Evolutionary conservation across 2,329 filamentous ascomycete genomes (phyloP), one percentile per base, ranked within the genome.

Genomic region (Colletotrichum ledebouriae): DNA sequence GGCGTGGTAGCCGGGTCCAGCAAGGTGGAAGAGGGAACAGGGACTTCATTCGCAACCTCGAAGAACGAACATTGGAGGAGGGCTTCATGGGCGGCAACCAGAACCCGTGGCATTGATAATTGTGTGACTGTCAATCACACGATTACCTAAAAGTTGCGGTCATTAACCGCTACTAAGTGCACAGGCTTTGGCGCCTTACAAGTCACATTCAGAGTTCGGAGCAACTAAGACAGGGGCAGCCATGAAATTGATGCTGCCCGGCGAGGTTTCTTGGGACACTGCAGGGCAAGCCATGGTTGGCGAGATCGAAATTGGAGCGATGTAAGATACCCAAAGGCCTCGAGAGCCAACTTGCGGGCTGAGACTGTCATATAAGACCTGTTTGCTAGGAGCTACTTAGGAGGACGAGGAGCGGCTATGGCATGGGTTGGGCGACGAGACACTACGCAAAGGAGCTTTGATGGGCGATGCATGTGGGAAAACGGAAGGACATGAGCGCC

Each of bases 61-160:
- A 99, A 80, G 96, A 98, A 80, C 89, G 96, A 41, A 98, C 94
- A 2, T 83, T 98, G 63, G 95, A 97, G 78, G 95, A 98, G 79
- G 94, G 94, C 2, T 98, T 94, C 76, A 92, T 94, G 88, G 86
- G 85, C 47, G 86, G 85, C 47, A 85, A 84, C 72, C 84, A 87
- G 71, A 85, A 81, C 67, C 82, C 85, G 59, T 90, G 90, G 84
- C 93, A 96, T 79, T 97, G 91, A 82, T 61, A 78, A 71, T 58
- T 11, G 15, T 17, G 12, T 25, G 41, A 46, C 58, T 41, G 17
- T 13, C 15, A 15, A 47, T 15, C 46, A 47, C 15, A 59, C 12
- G 25, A 47, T 62, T 49, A 58, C 34, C 60, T 63, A 22, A 17
- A 46, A 22, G 6, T 22, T 61, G 59, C 33, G 44, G 17, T 20